A percentile compares a stretch with the other conserved stretches of the same genome.
phyloP scores from a whole-genome alignment of 305 asterid species.

The Petunia hybrid region DNA sequence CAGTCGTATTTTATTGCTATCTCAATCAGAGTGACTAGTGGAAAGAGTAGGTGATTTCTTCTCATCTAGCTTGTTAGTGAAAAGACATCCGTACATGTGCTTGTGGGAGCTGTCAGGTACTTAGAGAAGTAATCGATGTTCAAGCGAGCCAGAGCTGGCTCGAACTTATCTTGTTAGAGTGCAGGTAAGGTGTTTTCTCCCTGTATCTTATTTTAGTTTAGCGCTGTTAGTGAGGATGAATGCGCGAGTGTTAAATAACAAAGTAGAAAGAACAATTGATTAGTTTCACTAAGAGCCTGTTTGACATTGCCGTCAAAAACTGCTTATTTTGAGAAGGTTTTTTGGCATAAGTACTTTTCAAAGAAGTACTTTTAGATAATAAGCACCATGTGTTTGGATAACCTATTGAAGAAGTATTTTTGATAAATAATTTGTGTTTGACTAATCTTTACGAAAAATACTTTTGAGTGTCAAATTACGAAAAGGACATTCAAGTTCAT shows the following conservation, averaged over 20 bases:
- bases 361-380: background rate
- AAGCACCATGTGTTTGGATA: too few species aligned
- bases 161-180: too few species aligned
- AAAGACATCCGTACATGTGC: background rate
- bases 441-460: too few species aligned
- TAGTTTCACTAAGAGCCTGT: background rate
- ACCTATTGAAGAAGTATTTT: too few species aligned
- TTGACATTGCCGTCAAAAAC: background rate
- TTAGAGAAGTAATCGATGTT: too few species aligned
- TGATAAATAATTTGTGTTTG: too few species aligned
- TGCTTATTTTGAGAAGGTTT: background rate
- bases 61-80: background rate
- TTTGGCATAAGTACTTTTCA: background rate
- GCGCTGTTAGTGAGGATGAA: conserved; percentile 3
- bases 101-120: background rate
- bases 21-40: background rate
- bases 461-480: too few species aligned
- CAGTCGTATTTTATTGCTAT: conserved; percentile 14
- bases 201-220: too few species aligned
- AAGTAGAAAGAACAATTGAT: background rate
- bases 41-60: background rate
- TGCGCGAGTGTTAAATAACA: background rate
- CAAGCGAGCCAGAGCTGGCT: too few species aligned
- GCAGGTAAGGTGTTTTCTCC: too few species aligned
- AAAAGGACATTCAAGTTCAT: too few species aligned